Percentiles rank a stretch among this genome's conserved stretches.
Evolutionary conservation across 768 basidiomycete genomes (phyloP).

Genomic region (Termitomyces titanicus): DNA sequence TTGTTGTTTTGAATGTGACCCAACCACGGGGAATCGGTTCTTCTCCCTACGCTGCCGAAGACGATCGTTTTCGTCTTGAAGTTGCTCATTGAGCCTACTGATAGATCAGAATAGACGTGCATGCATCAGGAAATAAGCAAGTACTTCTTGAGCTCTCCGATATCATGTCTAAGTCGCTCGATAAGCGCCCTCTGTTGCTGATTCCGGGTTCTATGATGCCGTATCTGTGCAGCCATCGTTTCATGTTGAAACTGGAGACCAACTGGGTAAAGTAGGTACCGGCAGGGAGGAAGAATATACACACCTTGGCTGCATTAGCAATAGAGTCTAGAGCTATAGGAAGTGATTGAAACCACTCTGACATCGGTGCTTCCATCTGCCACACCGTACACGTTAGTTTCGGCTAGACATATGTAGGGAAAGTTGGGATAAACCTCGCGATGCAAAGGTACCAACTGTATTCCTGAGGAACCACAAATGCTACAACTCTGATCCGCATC

Average conservation of each 20-base stretch:
- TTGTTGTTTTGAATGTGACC: conserved; percentile 29
- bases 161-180: conserved; percentile 49
- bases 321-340: conserved; percentile 59
- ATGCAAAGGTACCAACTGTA: conserved; percentile 72
- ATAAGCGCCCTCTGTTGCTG: conserved; percentile 51
- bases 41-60: conserved; percentile 33
- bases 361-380: conserved; percentile 80
- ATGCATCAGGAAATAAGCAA: conserved; percentile 1
- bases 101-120: not conserved
- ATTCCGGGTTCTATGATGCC: conserved; percentile 56
- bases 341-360: conserved; percentile 72
- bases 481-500: conserved; percentile 72
- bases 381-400: not conserved
- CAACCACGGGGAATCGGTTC: conserved; percentile 14
- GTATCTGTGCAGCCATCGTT: conserved; percentile 63
- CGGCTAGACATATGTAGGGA: not conserved
- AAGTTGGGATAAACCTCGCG: conserved; percentile 49
- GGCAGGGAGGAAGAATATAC: not conserved
- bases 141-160: conserved; percentile 57
- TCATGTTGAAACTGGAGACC: conserved; percentile 76
- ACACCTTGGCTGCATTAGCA: conserved; percentile 66
- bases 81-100: conserved; percentile 44
- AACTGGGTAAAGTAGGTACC: not conserved
- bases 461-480: conserved; percentile 59
- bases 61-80: conserved; percentile 48